These are phyloP conservation scores for Blastocystis sp. DNA, from an alignment of 352 stramenopile genomes.

Conservation along the genomic window DNA sequence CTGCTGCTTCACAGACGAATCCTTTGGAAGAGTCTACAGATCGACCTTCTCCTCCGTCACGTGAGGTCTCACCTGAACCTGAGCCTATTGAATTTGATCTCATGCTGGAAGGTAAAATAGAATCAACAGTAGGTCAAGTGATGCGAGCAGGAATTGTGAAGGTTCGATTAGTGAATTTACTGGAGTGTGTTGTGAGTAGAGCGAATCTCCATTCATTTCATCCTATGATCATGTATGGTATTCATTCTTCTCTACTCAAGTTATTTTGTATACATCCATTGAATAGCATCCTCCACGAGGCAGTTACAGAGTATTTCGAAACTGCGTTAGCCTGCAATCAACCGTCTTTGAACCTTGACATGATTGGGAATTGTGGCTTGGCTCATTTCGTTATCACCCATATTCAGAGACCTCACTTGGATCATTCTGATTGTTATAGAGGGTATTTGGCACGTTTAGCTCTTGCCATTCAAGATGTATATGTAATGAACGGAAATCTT, in stretches of 20 bases:
- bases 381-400: slow-evolving; percentile 1
- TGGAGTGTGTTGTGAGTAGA: neutral
- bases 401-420: neutral
- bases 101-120: neutral
- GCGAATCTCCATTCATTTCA: neutral
- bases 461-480: neutral
- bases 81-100: neutral
- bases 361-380: neutral
- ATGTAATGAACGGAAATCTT: neutral
- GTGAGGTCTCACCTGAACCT: neutral
- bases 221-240: neutral
- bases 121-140: neutral
- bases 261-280: neutral
- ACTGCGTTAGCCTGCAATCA: neutral
- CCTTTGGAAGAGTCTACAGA: too few relatives aligned
- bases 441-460: neutral
- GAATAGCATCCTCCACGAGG: slow-evolving; percentile 21
- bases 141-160: slow-evolving; percentile 9
- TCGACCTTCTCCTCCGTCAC: neutral
- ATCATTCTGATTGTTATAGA: neutral
- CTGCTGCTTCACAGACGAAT: too few relatives aligned
- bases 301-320: neutral
- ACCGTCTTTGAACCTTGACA: neutral
- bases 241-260: neutral
- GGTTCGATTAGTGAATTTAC: neutral